phyloP scores from a whole-genome alignment of 352 stramenopile species.

The Phytophthora melonis region DNA sequence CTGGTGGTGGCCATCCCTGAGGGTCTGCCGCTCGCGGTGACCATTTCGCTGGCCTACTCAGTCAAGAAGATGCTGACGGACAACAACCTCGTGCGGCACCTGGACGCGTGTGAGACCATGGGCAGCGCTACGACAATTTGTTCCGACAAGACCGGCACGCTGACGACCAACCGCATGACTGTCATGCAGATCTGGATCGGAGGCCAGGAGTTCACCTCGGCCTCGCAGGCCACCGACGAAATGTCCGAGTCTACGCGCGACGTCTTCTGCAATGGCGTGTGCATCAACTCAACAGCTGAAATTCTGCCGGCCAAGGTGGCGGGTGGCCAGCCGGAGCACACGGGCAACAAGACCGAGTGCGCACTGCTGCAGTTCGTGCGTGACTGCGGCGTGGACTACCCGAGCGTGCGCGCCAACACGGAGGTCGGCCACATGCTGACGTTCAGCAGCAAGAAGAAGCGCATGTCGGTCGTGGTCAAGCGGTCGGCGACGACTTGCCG shows the following conservation, averaged over 20 bases:
- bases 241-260: conserved; percentile 74
- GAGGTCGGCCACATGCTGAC: conserved; percentile 82
- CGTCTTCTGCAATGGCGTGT: conserved; percentile 76
- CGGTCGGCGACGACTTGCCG: conserved; percentile 54
- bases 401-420: conserved; percentile 52
- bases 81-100: conserved; percentile 91
- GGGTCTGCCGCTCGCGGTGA: conserved; percentile 97
- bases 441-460: conserved; percentile 87
- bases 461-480: conserved; percentile 82
- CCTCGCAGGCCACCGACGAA: conserved; percentile 53
- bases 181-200: conserved; percentile 92
- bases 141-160: conserved; percentile 98
- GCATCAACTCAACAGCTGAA: conserved; percentile 79
- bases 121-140: conserved; percentile 96
- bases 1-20: conserved; percentile 98
- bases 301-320: conserved; percentile 64
- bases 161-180: conserved; percentile 98
- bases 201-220: conserved; percentile 63
- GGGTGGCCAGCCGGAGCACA: conserved; percentile 73
- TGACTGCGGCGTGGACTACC: conserved; percentile 77
- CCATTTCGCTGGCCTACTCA: conserved; percentile 96
- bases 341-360: conserved; percentile 87
- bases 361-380: conserved; percentile 77
- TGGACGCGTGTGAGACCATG: conserved; percentile 94
- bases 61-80: conserved; percentile 93